These are phyloP conservation scores for Calycina herbarum DNA, from an alignment of 2,329 filamentous ascomycete genomes.

Conservation along the genomic window DNA sequence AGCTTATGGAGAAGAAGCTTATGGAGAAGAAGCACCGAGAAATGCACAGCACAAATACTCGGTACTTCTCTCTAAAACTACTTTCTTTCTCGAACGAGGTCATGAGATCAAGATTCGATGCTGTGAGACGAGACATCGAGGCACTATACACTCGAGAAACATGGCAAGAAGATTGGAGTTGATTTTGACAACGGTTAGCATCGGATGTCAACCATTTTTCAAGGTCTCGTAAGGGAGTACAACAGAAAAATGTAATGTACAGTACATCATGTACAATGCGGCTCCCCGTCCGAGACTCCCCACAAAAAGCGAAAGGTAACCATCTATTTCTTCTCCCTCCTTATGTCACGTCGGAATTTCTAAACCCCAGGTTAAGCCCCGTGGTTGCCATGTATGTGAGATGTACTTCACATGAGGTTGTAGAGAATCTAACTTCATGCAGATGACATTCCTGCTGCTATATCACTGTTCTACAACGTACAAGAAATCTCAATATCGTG, in stretches of 20 bases:
- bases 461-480: background rate
- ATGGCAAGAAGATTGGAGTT: background rate
- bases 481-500: background rate
- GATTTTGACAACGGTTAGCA: background rate
- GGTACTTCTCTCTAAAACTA: background rate
- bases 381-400: background rate
- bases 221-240: background rate
- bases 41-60: background rate
- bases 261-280: background rate
- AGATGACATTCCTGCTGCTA: background rate
- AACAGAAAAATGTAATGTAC: background rate
- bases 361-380: background rate
- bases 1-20: background rate
- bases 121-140: background rate
- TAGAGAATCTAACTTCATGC: background rate
- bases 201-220: background rate
- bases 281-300: background rate
- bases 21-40: background rate
- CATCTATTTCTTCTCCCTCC: background rate
- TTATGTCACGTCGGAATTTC: background rate
- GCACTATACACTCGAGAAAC: background rate
- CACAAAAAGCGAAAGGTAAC: slow-evolving; percentile 3
- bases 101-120: background rate
- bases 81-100: background rate
- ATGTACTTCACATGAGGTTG: background rate